phyloP scores from a whole-genome alignment of 2,329 filamentous ascomycete genomes.

The Dothistroma pini region DNA sequence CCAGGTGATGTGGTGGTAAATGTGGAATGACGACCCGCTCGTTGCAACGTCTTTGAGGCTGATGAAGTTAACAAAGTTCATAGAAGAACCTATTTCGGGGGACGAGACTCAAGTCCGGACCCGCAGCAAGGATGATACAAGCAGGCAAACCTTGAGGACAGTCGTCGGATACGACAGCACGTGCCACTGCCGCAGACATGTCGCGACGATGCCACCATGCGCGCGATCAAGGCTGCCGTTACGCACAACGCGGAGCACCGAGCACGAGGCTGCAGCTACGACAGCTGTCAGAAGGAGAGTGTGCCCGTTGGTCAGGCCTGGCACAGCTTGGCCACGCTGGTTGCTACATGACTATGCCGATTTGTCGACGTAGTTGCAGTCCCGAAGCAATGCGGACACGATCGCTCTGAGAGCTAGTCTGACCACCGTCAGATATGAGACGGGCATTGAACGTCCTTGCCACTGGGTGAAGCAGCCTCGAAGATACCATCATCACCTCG shows the following conservation, averaged over 20 bases:
- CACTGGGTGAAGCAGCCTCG: background rate
- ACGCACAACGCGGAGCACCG: background rate
- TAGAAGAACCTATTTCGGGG: background rate
- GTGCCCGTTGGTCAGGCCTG: background rate
- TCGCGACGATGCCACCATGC: too few relatives aligned
- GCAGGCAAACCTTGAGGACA: background rate
- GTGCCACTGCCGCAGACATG: too few relatives aligned
- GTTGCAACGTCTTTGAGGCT: background rate
- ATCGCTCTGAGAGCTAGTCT: too few relatives aligned
- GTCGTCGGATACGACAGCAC: background rate
- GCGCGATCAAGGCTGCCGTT: background rate
- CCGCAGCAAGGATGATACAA: background rate
- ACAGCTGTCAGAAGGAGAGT: background rate
- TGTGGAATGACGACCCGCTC: background rate
- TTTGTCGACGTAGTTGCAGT: too few relatives aligned
- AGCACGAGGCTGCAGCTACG: background rate
- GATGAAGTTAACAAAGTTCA: background rate
- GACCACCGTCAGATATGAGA: too few relatives aligned
- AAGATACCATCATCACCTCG: background rate
- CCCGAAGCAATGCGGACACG: too few relatives aligned
- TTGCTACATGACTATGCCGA: background rate
- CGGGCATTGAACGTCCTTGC: too few relatives aligned
- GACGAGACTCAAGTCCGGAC: background rate
- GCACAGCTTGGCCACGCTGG: background rate
- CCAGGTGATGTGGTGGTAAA: background rate